Evolutionary conservation across 2,329 filamentous ascomycete species (phyloP), one percentile per base, ranked within the genome.

Genomic region (Exophiala sideris): DNA sequence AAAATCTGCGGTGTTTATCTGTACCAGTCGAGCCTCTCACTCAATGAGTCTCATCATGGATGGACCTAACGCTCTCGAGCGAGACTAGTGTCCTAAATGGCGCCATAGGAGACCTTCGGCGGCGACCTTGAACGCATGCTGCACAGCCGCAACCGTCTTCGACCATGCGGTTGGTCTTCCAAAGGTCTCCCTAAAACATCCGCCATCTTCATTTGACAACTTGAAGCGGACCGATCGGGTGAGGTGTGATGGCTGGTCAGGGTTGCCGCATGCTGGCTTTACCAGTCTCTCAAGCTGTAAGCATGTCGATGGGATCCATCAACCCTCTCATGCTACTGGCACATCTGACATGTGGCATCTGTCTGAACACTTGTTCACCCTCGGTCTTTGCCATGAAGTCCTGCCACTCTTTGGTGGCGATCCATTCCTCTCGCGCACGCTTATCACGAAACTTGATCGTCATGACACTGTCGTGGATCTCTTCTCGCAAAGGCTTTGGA

Each of bases 261-360:
- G 5, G 24, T 29, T 29, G 24, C 5, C 5, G 24, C 24, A 29
- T 29, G 24, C 24, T 29, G 24, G 24, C 24, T 8, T 29, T 8
- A 8, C 5, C 5, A 29, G 21, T 4, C 29, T 21, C 41, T 58
- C 51, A 62, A 14, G 59, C 50, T 11, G 52, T 59, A 44, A 62
- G 45, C 12, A 65, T 58, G 45, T 65, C 64, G 9, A 63, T n/a
- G 8, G 65, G 61, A 58, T 65, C 59, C 56, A 65, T 59, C 52
- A 67, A 42, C 4, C 63, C 62, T 44, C 62, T 64, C 38, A 63
- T 45, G 36, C 64, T 66, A 48, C 60, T 58, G 34, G 65, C 64
- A 62, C 65, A 67, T 40, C 65, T 52, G 14, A 65, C 65, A 64
- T 67, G 63, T 33, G 64, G 65, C 45, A 65, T 58, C 34, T 61